Evolutionary conservation across 176 grass and related monocot species (phyloP), one percentile per base, ranked within the genome.

Genomic region (Chrysopogon serrulatus): DNA sequence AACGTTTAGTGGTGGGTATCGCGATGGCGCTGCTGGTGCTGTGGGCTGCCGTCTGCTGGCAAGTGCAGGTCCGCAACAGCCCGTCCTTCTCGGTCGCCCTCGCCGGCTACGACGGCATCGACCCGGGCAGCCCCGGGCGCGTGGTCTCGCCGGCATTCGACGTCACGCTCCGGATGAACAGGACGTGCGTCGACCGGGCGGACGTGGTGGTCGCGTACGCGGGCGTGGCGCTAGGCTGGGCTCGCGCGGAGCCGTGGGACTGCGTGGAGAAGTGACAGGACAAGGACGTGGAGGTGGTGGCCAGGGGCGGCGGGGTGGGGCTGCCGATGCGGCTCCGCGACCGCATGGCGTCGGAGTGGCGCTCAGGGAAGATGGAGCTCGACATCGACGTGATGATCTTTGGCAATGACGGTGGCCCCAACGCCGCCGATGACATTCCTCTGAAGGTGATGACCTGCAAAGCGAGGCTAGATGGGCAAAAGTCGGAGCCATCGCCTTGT

Each of bases 61-160:
- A 24, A 23, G 19, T 5, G 21, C 2, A 14, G 10, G 10, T 2
- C 37, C 23, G 24, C 21, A 24, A n/a, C 67, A 0, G 19, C 48
- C 8, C 37, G 4, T 75, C 73, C 10, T 56, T 36, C 73, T 33
- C 78, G 59, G 45, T 75, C 45, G 27, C 28, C 28, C 3, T 76
- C 78, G 47, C 21, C 45, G 28, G 70, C 70, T 36, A 81, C 70
- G 61, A 34, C 6, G 69, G 85, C 69, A 53, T 87, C 70, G 61
- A 87, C 61, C 19, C 7, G 10, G 45, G 34, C 36, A 21, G 21
- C 36, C 44, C 85, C 44, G 61, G 21, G 26, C 44, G 43, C 43
- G 19, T 66, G 26, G 69, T 81, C 60, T 87, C 78, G 35, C 78
- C 69, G 45, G 45, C 60, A 48, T 87, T 82, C 78, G 74, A 33